Evolutionary conservation across 83 land plant genomes (phyloP).

Genomic region (Larix sibirica): DNA sequence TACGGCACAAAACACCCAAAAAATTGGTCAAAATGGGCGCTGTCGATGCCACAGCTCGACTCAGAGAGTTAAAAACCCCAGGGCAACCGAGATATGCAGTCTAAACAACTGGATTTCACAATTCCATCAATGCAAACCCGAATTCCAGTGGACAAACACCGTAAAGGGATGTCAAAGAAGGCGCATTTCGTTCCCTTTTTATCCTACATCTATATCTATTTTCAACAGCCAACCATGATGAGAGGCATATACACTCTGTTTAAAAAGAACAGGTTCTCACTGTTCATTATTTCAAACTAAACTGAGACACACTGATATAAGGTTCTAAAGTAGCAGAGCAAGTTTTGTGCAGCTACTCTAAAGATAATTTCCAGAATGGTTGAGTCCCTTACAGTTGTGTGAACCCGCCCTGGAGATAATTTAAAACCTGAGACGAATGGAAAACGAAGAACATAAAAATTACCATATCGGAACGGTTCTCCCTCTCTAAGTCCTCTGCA

Average conservation of each 20-base stretch:
- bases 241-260: not conserved
- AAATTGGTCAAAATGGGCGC: no score
- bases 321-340: not conserved
- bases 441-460: not conserved
- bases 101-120: no score
- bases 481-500: constrained; percentile 63
- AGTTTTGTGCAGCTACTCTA: not conserved
- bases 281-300: not conserved
- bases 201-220: no score
- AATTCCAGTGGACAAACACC: no score
- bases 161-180: no score
- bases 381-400: not conserved
- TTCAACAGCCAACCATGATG: not conserved
- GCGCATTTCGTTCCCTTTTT: no score
- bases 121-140: no score
- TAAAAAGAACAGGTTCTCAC: not conserved
- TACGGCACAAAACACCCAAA: no score
- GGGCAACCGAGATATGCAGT: no score
- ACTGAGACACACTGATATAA: not conserved
- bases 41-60: no score
- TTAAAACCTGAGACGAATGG: not conserved
- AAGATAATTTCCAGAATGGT: not conserved
- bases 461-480: constrained; percentile 40
- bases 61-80: no score
- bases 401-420: not conserved